Evolutionary conservation across 2,329 filamentous ascomycete species (phyloP).

Genomic region (Orbilia oligospora): DNA sequence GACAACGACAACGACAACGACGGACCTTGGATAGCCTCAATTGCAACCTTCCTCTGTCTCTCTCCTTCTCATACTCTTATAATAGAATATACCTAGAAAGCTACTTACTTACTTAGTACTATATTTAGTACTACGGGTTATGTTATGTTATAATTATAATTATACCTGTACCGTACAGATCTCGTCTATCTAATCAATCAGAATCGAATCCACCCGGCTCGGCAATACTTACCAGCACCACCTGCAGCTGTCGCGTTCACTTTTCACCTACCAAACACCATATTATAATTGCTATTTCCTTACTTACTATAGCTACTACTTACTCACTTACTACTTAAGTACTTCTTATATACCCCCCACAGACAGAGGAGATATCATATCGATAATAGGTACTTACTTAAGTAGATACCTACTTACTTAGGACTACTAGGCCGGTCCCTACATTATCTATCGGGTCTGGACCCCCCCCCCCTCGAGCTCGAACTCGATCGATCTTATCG

Average conservation of each 20-base stretch:
- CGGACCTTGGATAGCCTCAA: too few relatives aligned
- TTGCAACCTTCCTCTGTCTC: neutral
- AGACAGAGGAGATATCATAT: too few relatives aligned
- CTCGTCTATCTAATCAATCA: slow-evolving; percentile 59
- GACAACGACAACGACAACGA: slow-evolving; percentile 32
- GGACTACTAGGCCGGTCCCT: too few relatives aligned
- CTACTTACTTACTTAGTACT: too few relatives aligned
- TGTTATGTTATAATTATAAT: too few relatives aligned
- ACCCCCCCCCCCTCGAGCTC: too few relatives aligned
- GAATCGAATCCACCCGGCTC: slow-evolving; percentile 21
- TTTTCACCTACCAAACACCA: too few relatives aligned
- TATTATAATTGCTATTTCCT: neutral
- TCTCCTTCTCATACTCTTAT: neutral
- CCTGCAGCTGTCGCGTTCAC: slow-evolving; percentile 34
- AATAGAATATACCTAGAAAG: neutral
- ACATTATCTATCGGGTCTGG: too few relatives aligned
- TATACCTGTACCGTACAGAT: neutral
- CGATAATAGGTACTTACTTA: too few relatives aligned
- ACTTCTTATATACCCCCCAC: neutral
- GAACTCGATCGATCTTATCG: too few relatives aligned
- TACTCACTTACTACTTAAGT: neutral
- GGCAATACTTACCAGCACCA: slow-evolving; percentile 43
- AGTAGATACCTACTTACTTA: too few relatives aligned
- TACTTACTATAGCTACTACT: neutral
- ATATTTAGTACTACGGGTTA: too few relatives aligned